Evolutionary conservation across 257 asterid genomes (phyloP), one percentile per base, ranked within the genome.

Genomic region (Oldenlandia corymbosa): DNA sequence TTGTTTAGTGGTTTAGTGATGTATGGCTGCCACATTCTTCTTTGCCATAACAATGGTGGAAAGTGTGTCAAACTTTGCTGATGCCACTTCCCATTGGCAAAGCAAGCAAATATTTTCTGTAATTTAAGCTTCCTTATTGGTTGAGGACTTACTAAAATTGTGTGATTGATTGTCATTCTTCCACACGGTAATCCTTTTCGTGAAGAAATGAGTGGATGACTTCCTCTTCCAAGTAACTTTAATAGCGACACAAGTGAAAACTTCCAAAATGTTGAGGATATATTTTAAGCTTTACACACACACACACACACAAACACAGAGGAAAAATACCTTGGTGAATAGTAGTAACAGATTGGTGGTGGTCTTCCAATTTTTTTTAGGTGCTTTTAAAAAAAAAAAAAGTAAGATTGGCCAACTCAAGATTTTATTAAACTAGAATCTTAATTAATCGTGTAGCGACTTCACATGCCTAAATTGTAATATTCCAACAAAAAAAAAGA

Each of bases 1-100:
- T 76, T 73, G 21, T 81, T 84, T 65, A 76, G 82, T 28, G 74
- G 61, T 1, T 73, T 75, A 13, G 67, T 77, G 20, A 79, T 81
- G 79, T 79, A 71, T 58, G 90, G 83, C 26, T 71, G 83, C 59
- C 37, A 70, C 47, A 69, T 68, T 11, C 68, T 75, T 31, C 85
- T 81, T 61, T 81, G 90, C 45, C 60, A 46, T 65, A 62, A 76
- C 31, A 64, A 69, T 69, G 58, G 41, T 18, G 56, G 36, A 52
- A 82, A 75, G 47, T 77, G 88, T 62, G 85, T 82, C 68, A 65
- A 72, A 31, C 24, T 70, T 8, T 79, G 78, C 70, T 81, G 30
- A 70, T 47, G 21, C 31, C 24, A 36, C 39, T 20, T 5, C 23
- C 45, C 41, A 16, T 54, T 13, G 30, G 13, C 36, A 20, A 53